Percentiles rank a stretch among this genome's conserved stretches.
These are phyloP conservation scores for Phytopythium ostracodes DNA, from an alignment of 352 stramenopile species.

Conservation along the genomic window DNA sequence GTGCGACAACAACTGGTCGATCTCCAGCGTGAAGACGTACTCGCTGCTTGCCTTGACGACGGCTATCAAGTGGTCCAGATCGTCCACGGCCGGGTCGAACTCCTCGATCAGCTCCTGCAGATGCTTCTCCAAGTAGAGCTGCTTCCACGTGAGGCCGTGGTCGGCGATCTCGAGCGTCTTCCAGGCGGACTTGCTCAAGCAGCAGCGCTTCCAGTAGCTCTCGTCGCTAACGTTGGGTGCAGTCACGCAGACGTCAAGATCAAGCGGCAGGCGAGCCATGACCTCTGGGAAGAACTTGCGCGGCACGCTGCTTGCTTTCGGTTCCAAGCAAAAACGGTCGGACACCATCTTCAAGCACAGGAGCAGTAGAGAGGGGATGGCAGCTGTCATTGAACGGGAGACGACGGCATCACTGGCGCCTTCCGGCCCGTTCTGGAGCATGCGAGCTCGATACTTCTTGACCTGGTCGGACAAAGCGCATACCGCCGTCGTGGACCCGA, in stretches of 20 bases:
- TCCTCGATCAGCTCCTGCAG: conserved; percentile 75
- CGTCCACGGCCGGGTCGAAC: conserved; percentile 54
- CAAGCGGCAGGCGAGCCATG: conserved; percentile 70
- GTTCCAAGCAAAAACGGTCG: conserved; percentile 61
- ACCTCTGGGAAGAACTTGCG: conserved; percentile 81
- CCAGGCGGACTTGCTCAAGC: conserved; percentile 79
- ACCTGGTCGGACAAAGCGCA: conserved; percentile 78
- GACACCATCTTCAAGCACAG: conserved; percentile 82
- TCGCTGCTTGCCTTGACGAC: conserved; percentile 79
- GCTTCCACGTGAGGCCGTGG: conserved; percentile 93
- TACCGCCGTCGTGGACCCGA: conserved; percentile 59
- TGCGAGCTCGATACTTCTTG: conserved; percentile 73
- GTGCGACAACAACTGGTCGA: conserved; percentile 88
- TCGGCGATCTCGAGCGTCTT: conserved; percentile 89
- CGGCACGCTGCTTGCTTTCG: conserved; percentile 67
- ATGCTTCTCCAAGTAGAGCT: conserved; percentile 86
- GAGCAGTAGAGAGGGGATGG: conserved; percentile 54
- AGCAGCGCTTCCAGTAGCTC: conserved; percentile 93
- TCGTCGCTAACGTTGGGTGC: conserved; percentile 88
- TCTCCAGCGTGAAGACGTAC: conserved; percentile 87
- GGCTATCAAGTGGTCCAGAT: conserved; percentile 60
- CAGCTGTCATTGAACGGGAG: neutral
- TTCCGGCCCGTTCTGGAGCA: conserved; percentile 29
- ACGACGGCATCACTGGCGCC: conserved; percentile 21
- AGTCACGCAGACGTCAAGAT: conserved; percentile 78